Base-by-base conservation (phyloP, 148 eudicot genomes). In the Pouteria glomerata region DNA sequence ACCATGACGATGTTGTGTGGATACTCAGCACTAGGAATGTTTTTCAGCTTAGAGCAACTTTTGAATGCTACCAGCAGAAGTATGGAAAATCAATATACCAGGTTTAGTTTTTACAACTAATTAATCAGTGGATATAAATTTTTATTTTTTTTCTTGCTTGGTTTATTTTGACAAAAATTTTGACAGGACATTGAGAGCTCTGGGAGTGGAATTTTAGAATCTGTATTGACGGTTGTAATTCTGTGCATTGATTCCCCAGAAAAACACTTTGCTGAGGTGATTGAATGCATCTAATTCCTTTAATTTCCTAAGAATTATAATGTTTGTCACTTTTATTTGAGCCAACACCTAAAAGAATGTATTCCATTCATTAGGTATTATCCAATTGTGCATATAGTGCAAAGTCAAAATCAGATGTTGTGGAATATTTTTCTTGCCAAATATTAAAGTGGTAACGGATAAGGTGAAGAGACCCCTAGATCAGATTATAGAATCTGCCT, bases 201-300 rank as follows among this genome's bases (percentile, higher is more conserved):
- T 72, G 97, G 93, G 31, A 77, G 72, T 34, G 86, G 76, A 39
- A 70, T 82, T 62, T 57, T 39, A 39, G 44, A 81, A 76, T 75
- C 84, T 35, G 47, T 89, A 18, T 73, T 87, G 78, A 82, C 57
- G 67, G 82, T 83, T 0, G 85, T 67, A 33, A 39, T 89, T 67
- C 74, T 75, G 79, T 92, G 97, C 89, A 83, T 92, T 29, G 84
- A 79, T 23, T 58, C 85, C 75, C 97, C 97, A 29, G 92, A 87
- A 75, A 92, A 85, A 69, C 92, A 92, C 81, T 92, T 85, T 47
- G 92, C 96, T 26, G 87, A 92, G 97, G 97, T 90, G 31, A 79
- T 27, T 35, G 29, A 37, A 57, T 30, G 1, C 18, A 30, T 64
- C 50, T 47, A 37, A 6, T 71, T 57, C 50, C 18, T 48, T 30